Conservation (phyloP, 2,329 filamentous ascomycete species). For the Graphilbum fragrans region DNA sequence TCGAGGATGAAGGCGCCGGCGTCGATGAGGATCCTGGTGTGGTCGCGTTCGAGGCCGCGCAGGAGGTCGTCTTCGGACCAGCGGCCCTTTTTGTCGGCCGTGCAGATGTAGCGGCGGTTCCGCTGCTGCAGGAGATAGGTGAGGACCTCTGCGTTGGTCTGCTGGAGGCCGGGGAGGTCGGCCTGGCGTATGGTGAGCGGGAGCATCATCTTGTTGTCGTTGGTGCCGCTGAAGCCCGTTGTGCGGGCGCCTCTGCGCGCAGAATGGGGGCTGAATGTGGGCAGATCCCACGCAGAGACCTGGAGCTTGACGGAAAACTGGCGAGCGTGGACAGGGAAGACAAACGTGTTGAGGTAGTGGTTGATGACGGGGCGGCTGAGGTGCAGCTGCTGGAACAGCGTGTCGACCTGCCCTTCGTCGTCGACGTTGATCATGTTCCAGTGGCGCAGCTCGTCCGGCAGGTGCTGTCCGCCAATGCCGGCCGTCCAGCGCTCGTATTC, state of each 20-base stretch:
- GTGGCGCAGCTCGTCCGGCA: constrained; percentile 33
- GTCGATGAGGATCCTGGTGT: constrained; percentile 47
- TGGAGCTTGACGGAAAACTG: constrained; percentile 53
- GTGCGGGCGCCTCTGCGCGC: constrained; percentile 24
- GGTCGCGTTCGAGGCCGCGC: constrained; percentile 16
- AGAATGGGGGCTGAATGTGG: constrained; percentile 23
- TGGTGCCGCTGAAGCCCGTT: constrained; percentile 62
- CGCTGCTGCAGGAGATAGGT: constrained; percentile 40
- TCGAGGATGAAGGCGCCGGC: constrained; percentile 53
- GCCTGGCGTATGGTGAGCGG: constrained; percentile 50
- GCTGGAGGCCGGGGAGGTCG: constrained; percentile 40
- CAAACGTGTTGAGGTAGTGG: constrained; percentile 49
- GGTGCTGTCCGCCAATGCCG: constrained; percentile 14
- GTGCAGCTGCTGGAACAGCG: constrained; percentile 38
- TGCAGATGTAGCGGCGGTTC: constrained; percentile 33
- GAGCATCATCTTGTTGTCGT: constrained; percentile 47
- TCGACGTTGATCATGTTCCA: constrained; percentile 49
- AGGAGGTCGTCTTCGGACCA: constrained; percentile 35
- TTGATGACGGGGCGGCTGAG: constrained; percentile 40
- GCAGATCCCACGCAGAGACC: constrained; percentile 57
- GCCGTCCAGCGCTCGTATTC: constrained; percentile 42
- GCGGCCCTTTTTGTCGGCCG: constrained; percentile 21
- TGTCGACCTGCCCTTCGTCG: constrained; percentile 34
- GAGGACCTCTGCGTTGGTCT: constrained; percentile 54
- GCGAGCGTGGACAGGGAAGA: constrained; percentile 53